A percentile compares a stretch with the other conserved stretches of the same genome.
phyloP scores from a whole-genome alignment of 2,329 filamentous ascomycete genomes.

The Colletotrichum sp. region DNA sequence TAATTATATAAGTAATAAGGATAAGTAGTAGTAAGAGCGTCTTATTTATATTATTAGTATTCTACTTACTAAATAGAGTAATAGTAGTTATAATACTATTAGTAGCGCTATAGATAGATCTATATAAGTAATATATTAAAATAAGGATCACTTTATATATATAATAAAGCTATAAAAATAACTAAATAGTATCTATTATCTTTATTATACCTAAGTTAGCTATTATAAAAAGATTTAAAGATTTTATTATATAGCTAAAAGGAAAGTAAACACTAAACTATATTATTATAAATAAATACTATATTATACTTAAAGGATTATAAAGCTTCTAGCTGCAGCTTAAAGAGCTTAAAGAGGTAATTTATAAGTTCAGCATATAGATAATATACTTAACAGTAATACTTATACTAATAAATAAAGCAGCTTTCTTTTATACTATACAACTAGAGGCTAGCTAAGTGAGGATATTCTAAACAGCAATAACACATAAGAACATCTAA shows the following conservation, averaged over 20 bases:
- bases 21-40: conserved; percentile 23
- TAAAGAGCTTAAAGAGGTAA: background rate
- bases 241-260: conserved; percentile 4
- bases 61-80: background rate
- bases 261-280: background rate
- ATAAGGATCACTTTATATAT: background rate
- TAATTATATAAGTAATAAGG: too few relatives aligned
- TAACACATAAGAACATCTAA: background rate
- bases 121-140: background rate
- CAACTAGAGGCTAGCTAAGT: background rate
- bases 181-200: background rate
- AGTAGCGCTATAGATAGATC: background rate
- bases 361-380: background rate
- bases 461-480: background rate
- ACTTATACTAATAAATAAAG: background rate
- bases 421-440: background rate
- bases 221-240: background rate
- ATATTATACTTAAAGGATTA: background rate
- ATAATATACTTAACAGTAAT: conserved; percentile 11
- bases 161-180: background rate
- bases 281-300: conserved; percentile 10
- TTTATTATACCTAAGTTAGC: background rate
- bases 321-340: background rate
- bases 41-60: conserved; percentile 23
- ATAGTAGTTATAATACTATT: conserved; percentile 16